phyloP scores from a whole-genome alignment of 163 green algal species.

The Coccomyxa subellipsoidea region DNA sequence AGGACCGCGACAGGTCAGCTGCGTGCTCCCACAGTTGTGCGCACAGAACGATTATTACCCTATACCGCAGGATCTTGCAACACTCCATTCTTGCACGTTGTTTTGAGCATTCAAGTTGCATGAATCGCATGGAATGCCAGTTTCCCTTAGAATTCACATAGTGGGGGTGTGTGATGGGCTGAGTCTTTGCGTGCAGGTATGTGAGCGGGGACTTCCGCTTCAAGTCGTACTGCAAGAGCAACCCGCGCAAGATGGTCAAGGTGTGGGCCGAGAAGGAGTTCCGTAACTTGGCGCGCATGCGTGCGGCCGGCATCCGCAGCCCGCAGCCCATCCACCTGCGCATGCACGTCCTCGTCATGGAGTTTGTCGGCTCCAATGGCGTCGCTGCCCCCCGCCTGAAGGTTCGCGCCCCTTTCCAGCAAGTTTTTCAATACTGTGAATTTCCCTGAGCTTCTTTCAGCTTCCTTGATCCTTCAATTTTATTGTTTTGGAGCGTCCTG shows the following conservation, averaged over 20 bases:
- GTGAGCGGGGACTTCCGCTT: conserved; percentile 96
- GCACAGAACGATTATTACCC: too few species aligned
- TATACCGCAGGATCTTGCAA: too few species aligned
- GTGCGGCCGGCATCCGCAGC: conserved; percentile 71
- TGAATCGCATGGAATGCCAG: background rate
- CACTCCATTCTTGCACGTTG: too few species aligned
- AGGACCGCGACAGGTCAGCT: conserved; percentile 81
- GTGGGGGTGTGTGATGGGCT: background rate
- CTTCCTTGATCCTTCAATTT: too few species aligned
- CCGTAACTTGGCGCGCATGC: conserved; percentile 86
- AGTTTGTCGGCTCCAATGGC: conserved; percentile 75
- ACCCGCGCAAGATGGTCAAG: conserved; percentile 99
- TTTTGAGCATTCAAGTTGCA: too few species aligned
- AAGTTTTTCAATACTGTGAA: too few species aligned
- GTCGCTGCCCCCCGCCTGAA: conserved; percentile 85
- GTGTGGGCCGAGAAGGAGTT: conserved; percentile 99
- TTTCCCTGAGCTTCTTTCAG: too few species aligned
- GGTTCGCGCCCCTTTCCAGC: background rate
- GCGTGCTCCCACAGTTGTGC: background rate
- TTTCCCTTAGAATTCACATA: background rate
- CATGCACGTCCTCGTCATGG: conserved; percentile 95
- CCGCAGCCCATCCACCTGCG: conserved; percentile 84
- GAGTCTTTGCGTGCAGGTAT: conserved; percentile 67
- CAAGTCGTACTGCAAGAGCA: conserved; percentile 90
- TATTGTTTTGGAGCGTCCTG: too few species aligned